Evolutionary conservation across 306 rosid genomes (phyloP), one percentile per base, ranked within the genome.

Genomic region (Quillaja saponaria): DNA sequence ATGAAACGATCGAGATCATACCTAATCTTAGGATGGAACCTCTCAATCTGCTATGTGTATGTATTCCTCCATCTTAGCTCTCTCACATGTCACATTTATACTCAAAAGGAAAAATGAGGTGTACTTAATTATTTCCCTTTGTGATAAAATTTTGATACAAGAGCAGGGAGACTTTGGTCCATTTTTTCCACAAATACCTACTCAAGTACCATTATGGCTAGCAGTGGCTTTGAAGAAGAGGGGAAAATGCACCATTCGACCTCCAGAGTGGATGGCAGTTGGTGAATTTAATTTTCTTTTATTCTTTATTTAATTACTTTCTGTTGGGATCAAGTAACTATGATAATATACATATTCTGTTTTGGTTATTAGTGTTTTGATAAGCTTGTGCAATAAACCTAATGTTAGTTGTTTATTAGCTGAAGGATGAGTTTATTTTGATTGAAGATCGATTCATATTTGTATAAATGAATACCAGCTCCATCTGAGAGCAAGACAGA

Each of bases 101-200:
- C 40, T 37, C 40, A 37, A 37, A 5, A 37, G 10, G 6, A 10
- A 37, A 10, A 10, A 37, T 37, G 40, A 6, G 40, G 40, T 37
- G 40, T 37, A 10, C 6, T 37, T 37, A 17, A 62, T 6, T 21
- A 18, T 44, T 39, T 35, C 35, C 31, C 41, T 31, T 52, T 59
- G 21, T 25, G 55, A 35, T n/a, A 10, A n/a, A 1, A n/a, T 33
- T 55, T 49, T 56, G 16, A 70, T n/a, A 68, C 60, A 25, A 47
- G 67, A 73, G 34, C 81, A 92, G 97, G 99, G 99, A 54, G 97
- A 92, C 76, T 92, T 79, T 50, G 99, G 96, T 47, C 99, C 96
- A 7, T 92, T 92, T 64, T 68, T 63, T 3, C 95, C 99, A 0
- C 95, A 89, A 71, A 76, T 92, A 61, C 78, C 81, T 13, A 60